phyloP scores from a whole-genome alignment of 768 basidiomycete genomes.

The Pleurotus tuoliensis region DNA sequence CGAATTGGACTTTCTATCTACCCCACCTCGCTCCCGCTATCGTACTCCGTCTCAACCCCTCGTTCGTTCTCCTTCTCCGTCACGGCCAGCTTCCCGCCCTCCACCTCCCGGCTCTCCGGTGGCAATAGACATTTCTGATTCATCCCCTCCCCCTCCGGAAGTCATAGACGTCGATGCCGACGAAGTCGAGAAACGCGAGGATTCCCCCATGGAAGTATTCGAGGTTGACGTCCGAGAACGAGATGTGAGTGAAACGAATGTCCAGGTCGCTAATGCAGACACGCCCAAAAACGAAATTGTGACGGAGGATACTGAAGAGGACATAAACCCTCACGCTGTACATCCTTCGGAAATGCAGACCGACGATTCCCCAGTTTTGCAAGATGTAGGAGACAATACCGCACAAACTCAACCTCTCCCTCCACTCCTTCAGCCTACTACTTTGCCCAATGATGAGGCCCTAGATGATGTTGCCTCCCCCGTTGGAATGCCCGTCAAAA shows the following conservation, averaged over 20 bases:
- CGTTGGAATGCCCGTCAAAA: not conserved
- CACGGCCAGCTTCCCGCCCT: constrained; percentile 6
- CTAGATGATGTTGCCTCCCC: too few species aligned
- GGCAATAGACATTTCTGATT: constrained; percentile 8
- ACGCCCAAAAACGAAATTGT: not conserved
- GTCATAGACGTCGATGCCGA: not conserved
- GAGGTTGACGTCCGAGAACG: constrained; percentile 2
- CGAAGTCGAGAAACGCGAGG: not conserved
- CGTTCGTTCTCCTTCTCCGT: constrained; percentile 9
- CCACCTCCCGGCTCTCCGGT: constrained; percentile 8
- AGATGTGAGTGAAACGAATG: not conserved
- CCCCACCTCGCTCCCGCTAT: constrained; percentile 11
- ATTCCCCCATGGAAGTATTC: not conserved
- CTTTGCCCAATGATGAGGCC: too few species aligned
- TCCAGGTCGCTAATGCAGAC: constrained; percentile 1
- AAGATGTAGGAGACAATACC: constrained; percentile 1
- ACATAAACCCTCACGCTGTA: not conserved
- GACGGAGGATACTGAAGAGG: not conserved
- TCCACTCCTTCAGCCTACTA: not conserved
- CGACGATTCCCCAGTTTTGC: too few species aligned
- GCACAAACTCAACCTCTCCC: not conserved
- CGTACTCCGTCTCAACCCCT: constrained; percentile 12
- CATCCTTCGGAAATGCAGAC: not conserved
- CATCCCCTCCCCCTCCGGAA: not conserved
- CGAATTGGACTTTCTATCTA: constrained; percentile 7